Percentiles rank a stretch among this genome's conserved stretches.
phyloP scores from a whole-genome alignment of 2,329 filamentous ascomycete genomes.

The Claviceps sp. region DNA sequence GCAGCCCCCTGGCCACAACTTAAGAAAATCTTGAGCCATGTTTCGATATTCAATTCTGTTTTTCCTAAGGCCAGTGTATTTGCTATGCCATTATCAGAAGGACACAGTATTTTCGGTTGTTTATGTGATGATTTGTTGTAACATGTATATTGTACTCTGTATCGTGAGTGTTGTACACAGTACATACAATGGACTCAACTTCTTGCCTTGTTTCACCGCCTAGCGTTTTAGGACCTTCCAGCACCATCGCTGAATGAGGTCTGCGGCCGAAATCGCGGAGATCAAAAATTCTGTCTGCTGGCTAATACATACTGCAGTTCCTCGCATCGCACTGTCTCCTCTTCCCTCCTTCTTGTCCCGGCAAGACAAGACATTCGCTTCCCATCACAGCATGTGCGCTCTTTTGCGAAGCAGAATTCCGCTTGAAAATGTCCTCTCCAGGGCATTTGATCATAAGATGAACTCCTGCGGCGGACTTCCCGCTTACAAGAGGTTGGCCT shows the following conservation, averaged over 20 bases:
- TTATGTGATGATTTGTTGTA: no score
- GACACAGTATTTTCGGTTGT: no score
- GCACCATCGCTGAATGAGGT: constrained; percentile 4
- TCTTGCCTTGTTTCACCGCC: no score
- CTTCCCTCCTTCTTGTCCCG: constrained; percentile 13
- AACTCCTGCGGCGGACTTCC: constrained; percentile 30
- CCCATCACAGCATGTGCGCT: constrained; percentile 30
- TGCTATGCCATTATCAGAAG: no score
- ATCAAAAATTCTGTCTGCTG: constrained; percentile 28
- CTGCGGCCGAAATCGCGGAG: constrained; percentile 23
- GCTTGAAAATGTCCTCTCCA: constrained; percentile 27
- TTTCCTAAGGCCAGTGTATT: no score
- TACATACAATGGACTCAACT: no score
- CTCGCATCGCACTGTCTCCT: not conserved
- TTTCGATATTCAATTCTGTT: no score
- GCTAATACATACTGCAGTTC: constrained; percentile 10
- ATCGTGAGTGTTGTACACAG: no score
- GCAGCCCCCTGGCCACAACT: no score
- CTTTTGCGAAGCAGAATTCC: constrained; percentile 29
- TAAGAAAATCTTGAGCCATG: no score
- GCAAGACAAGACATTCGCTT: constrained; percentile 13
- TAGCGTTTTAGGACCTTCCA: no score
- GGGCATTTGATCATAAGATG: constrained; percentile 25
- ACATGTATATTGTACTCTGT: no score
- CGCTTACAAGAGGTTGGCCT: constrained; percentile 34